A percentile compares a stretch with the other conserved stretches of the same genome.
These are phyloP conservation scores for Alternaria triticimaculans DNA, from an alignment of 2,329 filamentous ascomycete genomes.

Conservation along the genomic window DNA sequence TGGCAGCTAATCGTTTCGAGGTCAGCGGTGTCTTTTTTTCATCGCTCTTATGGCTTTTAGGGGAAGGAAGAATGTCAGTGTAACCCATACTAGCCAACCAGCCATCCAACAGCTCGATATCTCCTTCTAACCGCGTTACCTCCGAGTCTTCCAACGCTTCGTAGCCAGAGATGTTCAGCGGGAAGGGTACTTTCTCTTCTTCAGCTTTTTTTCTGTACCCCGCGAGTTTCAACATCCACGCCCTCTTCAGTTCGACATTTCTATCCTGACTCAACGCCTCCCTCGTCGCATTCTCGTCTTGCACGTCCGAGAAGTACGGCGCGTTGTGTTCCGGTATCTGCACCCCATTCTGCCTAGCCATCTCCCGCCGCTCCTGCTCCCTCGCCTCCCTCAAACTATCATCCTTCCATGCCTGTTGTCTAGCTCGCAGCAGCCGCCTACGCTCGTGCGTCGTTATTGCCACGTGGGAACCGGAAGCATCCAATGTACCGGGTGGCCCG, in stretches of 20 bases:
- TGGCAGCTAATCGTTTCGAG: background rate
- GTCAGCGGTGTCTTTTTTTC: background rate
- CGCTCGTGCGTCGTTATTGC: background rate
- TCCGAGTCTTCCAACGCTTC: background rate
- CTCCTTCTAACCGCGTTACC: background rate
- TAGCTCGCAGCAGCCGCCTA: background rate
- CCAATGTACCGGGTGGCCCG: background rate
- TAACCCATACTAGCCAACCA: background rate
- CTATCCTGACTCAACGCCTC: background rate
- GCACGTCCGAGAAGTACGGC: background rate
- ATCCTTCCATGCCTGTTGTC: background rate
- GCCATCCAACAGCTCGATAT: background rate
- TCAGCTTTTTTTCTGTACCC: background rate
- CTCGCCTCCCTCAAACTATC: background rate
- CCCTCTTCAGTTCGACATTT: background rate
- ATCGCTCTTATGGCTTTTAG: accelerated
- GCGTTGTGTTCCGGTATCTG: no score
- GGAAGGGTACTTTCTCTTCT: background rate
- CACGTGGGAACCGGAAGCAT: background rate
- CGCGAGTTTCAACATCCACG: background rate
- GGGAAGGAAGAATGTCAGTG: background rate
- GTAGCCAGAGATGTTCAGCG: background rate
- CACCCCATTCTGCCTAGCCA: background rate
- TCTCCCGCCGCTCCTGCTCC: background rate
- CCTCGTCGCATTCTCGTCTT: background rate